Base-by-base conservation (phyloP, 2,329 filamentous ascomycete genomes). In the Cercospora berteroae region DNA sequence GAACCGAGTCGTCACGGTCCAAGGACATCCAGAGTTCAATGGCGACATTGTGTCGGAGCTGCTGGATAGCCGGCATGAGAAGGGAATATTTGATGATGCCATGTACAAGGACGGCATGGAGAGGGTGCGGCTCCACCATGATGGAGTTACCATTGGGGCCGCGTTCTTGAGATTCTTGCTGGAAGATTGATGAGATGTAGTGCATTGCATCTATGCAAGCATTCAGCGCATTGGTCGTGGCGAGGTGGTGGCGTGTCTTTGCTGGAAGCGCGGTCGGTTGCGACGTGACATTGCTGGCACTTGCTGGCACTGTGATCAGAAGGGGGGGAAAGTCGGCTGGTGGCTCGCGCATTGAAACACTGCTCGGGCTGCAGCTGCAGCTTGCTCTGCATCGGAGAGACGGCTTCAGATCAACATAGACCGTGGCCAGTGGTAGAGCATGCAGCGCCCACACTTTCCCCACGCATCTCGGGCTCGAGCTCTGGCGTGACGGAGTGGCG, bases 21-120 rank as follows among this genome's bases (percentile, higher is more conserved):
- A 97, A 81, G 93, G 92, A 5, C 93, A 96, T 78, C 93, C 93
- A 0, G 93, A 97, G 78, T 95, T 94, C 77, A 90, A 85, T 4
- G 83, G 84, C 67, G 85, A 88, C 16, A 93, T 96, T 71, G 86
- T 93, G 73, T 82, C 81, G 18, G 89, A 92, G 77, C 80, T 96
- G 42, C 79, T 94, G 64, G 83, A 85, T 68, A 80, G 85, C 67
- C 85, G 93, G 65, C 87, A 90, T 75, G 81, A 83, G 29, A 82
- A 81, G 58, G 92, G 91, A 0, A 83, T 95, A 23, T 90, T 97
- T 70, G 80, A 84, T 64, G 88, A 94, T 65, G 87, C 87, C 18
- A 79, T 90, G 68, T 94, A 87, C 72, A 80, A 87, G 65, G 90
- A 92, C 72, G 91, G 87, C 27, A 86, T 94, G 77, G 81, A 80